Percentiles rank a stretch among this genome's conserved stretches.
These are phyloP conservation scores for Colletotrichum navitas DNA, from an alignment of 2,329 filamentous ascomycete species.

Conservation along the genomic window DNA sequence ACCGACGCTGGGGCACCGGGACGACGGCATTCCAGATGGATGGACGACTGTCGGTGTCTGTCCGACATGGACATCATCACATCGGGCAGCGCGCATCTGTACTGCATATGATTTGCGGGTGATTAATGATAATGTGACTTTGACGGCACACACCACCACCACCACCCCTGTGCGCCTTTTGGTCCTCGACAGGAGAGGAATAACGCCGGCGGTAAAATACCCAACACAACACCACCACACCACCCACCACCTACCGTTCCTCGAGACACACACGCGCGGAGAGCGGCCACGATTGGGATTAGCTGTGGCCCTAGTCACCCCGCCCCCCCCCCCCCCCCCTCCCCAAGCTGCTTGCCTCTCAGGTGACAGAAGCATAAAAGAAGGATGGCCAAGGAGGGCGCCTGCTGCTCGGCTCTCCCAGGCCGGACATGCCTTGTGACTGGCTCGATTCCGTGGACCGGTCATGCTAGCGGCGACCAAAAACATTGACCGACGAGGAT, in stretches of 20 bases:
- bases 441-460: constrained; percentile 15
- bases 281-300: constrained; percentile 4
- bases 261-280: neutral
- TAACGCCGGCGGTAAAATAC: too few species aligned
- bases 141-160: neutral
- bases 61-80: neutral
- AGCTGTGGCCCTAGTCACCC: constrained; percentile 38
- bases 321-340: constrained; percentile 22
- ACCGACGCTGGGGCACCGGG: neutral
- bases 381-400: neutral
- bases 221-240: too few species aligned
- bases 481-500: constrained; percentile 36
- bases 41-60: neutral
- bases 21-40: neutral
- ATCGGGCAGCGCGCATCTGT: neutral
- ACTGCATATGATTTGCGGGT: neutral
- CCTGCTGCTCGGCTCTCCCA: neutral
- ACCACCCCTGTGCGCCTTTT: too few species aligned
- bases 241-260: neutral
- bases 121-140: constrained; percentile 14
- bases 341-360: neutral
- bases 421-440: neutral
- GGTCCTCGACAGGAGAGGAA: too few species aligned
- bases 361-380: neutral
- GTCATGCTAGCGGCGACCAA: constrained; percentile 27